These are phyloP conservation scores for Kodamaea sp. DNA, from an alignment of 1,139 yeast genomes.

Conservation along the genomic window DNA sequence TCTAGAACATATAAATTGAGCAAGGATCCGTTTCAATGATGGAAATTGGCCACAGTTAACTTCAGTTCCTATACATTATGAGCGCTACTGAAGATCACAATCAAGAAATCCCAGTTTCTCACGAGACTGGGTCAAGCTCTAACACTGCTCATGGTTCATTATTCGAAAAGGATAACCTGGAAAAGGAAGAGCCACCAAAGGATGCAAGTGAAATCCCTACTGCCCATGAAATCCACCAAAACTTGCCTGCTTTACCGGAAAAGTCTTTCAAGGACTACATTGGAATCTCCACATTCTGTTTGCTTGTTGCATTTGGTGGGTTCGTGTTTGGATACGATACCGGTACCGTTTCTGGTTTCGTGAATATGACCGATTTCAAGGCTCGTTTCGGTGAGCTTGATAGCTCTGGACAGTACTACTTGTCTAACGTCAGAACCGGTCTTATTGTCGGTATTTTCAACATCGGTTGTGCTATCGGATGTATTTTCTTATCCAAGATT, in stretches of 20 bases:
- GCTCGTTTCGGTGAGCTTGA: slow-evolving; percentile 20
- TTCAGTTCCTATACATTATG: too few species aligned
- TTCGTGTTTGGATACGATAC: slow-evolving; percentile 29
- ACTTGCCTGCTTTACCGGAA: slow-evolving; percentile 27
- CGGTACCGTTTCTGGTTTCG: slow-evolving; percentile 35
- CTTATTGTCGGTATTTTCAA: slow-evolving; percentile 26
- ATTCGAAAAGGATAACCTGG: slow-evolving; percentile 14
- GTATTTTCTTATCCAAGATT: slow-evolving; percentile 21
- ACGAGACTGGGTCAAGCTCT: slow-evolving; percentile 5
- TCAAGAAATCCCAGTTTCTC: neutral
- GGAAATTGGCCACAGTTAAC: too few species aligned
- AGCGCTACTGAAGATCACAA: neutral
- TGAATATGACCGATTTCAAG: slow-evolving; percentile 24
- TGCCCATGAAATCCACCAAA: slow-evolving; percentile 11
- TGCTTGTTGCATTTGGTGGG: slow-evolving; percentile 28
- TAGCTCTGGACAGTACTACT: slow-evolving; percentile 22
- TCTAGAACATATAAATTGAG: too few species aligned
- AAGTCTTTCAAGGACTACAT: slow-evolving; percentile 23
- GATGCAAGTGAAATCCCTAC: slow-evolving; percentile 15
- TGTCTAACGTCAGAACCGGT: slow-evolving; percentile 52
- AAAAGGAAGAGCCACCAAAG: slow-evolving; percentile 17
- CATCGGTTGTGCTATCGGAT: slow-evolving; percentile 28
- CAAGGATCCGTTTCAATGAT: too few species aligned
- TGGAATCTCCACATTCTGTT: slow-evolving; percentile 19
- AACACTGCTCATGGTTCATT: slow-evolving; percentile 12